A percentile compares a stretch with the other conserved stretches of the same genome.
These are phyloP conservation scores for Reutealis trisperma DNA, from an alignment of 345 rosid genomes.

Conservation along the genomic window DNA sequence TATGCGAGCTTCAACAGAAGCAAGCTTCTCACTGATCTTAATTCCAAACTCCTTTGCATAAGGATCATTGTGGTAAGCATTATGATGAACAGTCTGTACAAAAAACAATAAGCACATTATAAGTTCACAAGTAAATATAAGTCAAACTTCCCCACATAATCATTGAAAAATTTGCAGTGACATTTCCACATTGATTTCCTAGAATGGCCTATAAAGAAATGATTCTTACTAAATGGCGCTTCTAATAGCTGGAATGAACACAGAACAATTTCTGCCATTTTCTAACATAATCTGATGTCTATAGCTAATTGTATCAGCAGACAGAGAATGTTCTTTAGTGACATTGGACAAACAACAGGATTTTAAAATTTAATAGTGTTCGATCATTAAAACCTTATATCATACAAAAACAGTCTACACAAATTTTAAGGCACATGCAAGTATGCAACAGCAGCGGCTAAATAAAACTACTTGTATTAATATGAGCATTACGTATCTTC, in stretches of 20 bases:
- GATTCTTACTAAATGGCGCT: background rate
- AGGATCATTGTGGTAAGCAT: constrained; percentile 71
- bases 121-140: background rate
- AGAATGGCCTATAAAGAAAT: background rate
- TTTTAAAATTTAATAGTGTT: background rate
- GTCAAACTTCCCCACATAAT: background rate
- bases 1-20: constrained; percentile 95
- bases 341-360: background rate
- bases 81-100: constrained; percentile 72
- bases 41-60: constrained; percentile 97
- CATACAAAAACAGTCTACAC: background rate
- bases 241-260: background rate
- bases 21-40: constrained; percentile 79
- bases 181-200: no score
- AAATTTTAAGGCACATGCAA: background rate
- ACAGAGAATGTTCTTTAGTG: background rate
- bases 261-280: background rate
- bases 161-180: background rate
- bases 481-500: background rate
- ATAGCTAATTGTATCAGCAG: background rate
- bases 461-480: background rate
- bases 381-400: background rate
- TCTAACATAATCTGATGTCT: background rate
- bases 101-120: constrained; percentile 1
- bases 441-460: background rate